Evolutionary conservation across 2,329 filamentous ascomycete genomes (phyloP), one percentile per base, ranked within the genome.

Genomic region (Neofusicoccum laricinum): DNA sequence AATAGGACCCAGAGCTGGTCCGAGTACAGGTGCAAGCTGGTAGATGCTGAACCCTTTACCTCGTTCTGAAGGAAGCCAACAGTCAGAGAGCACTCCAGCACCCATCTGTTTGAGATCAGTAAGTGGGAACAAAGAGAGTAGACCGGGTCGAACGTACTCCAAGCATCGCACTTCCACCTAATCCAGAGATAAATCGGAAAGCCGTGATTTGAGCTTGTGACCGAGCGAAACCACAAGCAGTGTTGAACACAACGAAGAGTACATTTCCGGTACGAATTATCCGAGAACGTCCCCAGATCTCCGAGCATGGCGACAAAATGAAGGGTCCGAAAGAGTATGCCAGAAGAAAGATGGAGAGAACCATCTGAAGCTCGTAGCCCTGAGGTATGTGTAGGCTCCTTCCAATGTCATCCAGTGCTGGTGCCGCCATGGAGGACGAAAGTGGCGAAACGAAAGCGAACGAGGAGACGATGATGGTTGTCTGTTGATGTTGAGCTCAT

Each of bases 1-100:
- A 1, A 91, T 85, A 0, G 88, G 89, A 0, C 88, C 88, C 4
- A 90, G 77, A 0, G 86, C 86, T 2, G 88, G 88, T 0, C 88
- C 88, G 0, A 90, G 81, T 0, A 91, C 78, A 0, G 88, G 88
- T 1, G 84, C 84, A 0, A 90, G 79, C 58, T 80, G 85, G 76
- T 89, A 90, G 43, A 90, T 81, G 1, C 83, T 83, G 64, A 90
- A 84, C 2, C 87, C 85, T 67, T 81, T 83, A 2, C 88, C 88
- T 67, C 88, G 82, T 72, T 90, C 80, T 70, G 89, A 87, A 0
- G 87, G 79, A 12, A 73, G 76, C 76, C 86, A 90, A 30, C 84
- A 81, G 70, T 90, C 88, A 62, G 82, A 81, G 7, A 79, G 69
- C 14, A 77, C 41, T 30, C 75, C 74, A 11, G 50, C 62, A 12